Conservation (phyloP, 1,284 basidiomycete genomes). For the Malassezia pachydermatis region DNA sequence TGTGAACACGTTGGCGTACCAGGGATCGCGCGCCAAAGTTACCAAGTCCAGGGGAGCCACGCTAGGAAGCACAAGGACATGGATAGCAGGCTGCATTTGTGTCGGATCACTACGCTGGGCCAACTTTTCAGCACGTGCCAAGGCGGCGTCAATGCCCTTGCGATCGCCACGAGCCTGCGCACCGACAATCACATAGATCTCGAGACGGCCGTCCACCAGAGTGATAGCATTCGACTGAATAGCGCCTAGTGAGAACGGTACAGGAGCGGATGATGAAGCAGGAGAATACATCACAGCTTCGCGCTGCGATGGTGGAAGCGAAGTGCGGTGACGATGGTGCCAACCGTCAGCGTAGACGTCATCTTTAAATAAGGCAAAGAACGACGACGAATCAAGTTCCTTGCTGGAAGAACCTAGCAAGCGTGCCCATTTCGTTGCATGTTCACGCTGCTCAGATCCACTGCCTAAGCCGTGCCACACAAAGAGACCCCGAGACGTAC, state of each 20-base stretch:
- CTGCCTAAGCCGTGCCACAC: slow-evolving; percentile 18
- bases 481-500: neutral
- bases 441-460: slow-evolving; percentile 3
- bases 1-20: slow-evolving; percentile 13
- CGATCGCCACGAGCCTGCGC: slow-evolving; percentile 25
- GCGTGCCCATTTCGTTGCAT: slow-evolving; percentile 1
- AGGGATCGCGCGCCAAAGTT: slow-evolving; percentile 25
- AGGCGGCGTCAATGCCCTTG: slow-evolving; percentile 17
- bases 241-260: slow-evolving; percentile 11
- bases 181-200: slow-evolving; percentile 34
- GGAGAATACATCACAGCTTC: slow-evolving; percentile 1
- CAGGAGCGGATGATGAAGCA: neutral
- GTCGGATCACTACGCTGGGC: neutral
- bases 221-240: slow-evolving; percentile 21
- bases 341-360: slow-evolving; percentile 10
- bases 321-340: slow-evolving; percentile 6
- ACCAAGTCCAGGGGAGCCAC: slow-evolving; percentile 27
- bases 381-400: neutral
- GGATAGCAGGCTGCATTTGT: slow-evolving; percentile 22
- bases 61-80: slow-evolving; percentile 32
- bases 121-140: slow-evolving; percentile 24
- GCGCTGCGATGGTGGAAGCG: neutral
- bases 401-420: neutral
- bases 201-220: slow-evolving; percentile 25
- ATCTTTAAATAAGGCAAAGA: neutral